phyloP scores from a whole-genome alignment of 1,284 basidiomycete genomes.

The Moniliella sp. region DNA sequence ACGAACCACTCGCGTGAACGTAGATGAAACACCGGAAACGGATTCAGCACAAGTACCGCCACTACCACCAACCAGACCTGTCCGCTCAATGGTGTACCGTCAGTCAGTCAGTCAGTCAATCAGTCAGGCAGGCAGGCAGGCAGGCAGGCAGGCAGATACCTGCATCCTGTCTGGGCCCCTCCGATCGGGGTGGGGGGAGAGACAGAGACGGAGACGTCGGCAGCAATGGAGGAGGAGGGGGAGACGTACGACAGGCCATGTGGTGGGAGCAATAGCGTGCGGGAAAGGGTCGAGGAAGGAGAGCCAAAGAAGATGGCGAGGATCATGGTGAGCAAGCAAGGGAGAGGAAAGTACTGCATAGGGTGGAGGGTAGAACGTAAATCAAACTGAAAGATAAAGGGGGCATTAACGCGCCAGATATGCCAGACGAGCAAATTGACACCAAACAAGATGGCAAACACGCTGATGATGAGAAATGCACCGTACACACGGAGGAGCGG shows the following conservation, averaged over 20 bases:
- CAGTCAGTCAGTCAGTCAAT: too few relatives aligned
- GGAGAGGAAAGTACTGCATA: slow-evolving; percentile 62
- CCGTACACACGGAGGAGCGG: slow-evolving; percentile 62
- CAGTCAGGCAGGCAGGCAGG: too few relatives aligned
- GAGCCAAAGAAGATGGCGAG: slow-evolving; percentile 65
- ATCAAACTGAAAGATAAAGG: slow-evolving; percentile 59
- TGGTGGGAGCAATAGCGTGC: slow-evolving; percentile 19
- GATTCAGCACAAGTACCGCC: slow-evolving; percentile 49
- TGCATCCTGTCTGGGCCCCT: too few relatives aligned
- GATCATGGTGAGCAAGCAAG: slow-evolving; percentile 52
- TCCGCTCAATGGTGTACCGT: not conserved
- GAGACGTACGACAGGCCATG: slow-evolving; percentile 49
- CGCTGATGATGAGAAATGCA: slow-evolving; percentile 49
- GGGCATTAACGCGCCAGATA: slow-evolving; percentile 56
- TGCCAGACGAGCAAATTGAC: slow-evolving; percentile 62
- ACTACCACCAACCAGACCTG: slow-evolving; percentile 52
- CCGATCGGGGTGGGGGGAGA: too few relatives aligned
- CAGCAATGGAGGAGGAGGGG: not conserved
- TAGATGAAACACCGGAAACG: slow-evolving; percentile 48
- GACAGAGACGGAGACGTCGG: too few relatives aligned
- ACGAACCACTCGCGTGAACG: slow-evolving; percentile 60
- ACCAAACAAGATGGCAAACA: slow-evolving; percentile 56
- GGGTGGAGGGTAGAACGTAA: slow-evolving; percentile 54
- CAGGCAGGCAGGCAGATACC: too few relatives aligned
- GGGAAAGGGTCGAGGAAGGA: slow-evolving; percentile 44